Evolutionary conservation across 176 grass and related monocot genomes (phyloP).

Genomic region (Lolium rigidum): DNA sequence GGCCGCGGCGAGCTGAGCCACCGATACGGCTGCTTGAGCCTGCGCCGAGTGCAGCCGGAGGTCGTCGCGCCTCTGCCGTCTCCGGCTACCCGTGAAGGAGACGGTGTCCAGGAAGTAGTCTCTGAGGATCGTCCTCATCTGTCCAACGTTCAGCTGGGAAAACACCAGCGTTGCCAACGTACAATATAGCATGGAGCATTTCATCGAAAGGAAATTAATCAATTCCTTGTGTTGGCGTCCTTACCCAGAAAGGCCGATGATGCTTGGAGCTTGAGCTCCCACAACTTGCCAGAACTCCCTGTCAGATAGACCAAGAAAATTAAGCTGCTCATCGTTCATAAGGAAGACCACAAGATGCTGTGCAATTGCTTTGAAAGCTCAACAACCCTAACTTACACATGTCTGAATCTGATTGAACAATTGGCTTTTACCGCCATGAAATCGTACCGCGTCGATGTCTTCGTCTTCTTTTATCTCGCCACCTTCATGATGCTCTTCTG

Average conservation of each 20-base stretch:
- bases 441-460: not conserved
- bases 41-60: constrained; percentile 72
- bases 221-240: too few species aligned
- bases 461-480: not conserved
- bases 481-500: constrained; percentile 2
- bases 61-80: constrained; percentile 56
- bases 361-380: not conserved
- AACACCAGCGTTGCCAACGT: constrained; percentile 12
- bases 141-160: constrained; percentile 53
- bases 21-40: constrained; percentile 74
- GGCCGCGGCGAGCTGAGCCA: constrained; percentile 74
- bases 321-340: not conserved
- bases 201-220: too few species aligned
- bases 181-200: too few species aligned
- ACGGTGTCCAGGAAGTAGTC: constrained; percentile 58
- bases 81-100: constrained; percentile 43
- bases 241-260: too few species aligned
- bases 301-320: too few species aligned
- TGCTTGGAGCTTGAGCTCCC: too few species aligned
- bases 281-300: too few species aligned
- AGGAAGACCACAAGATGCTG: not conserved
- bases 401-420: constrained; percentile 52
- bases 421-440: constrained; percentile 3
- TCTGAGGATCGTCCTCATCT: constrained; percentile 62
- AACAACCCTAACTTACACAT: constrained; percentile 22